phyloP scores from a whole-genome alignment of 306 rosid genomes.

The Sesbania bispinosa region DNA sequence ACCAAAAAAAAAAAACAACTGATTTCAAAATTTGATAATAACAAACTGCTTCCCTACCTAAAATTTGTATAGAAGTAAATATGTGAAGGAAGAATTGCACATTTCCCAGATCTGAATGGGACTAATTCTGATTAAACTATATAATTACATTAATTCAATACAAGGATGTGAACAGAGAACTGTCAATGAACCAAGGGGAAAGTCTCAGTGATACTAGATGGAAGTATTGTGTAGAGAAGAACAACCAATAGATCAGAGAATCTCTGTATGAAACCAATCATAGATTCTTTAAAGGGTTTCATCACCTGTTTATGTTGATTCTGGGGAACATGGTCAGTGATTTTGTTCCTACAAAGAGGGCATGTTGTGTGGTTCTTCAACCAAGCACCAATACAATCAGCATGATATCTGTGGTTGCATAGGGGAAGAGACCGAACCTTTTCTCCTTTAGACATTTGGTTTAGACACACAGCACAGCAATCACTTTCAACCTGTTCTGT shows the following conservation, averaged over 20 bases:
- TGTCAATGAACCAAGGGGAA: conserved; percentile 25
- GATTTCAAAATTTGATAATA: background rate
- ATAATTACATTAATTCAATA: background rate
- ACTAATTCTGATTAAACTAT: background rate
- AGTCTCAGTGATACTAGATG: conserved; percentile 12
- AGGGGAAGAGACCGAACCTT: background rate
- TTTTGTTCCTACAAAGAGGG: conserved; percentile 39
- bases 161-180: background rate
- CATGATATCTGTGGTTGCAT: conserved; percentile 24
- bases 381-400: conserved; percentile 26
- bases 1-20: too few relatives aligned
- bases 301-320: background rate
- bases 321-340: background rate
- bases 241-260: conserved; percentile 11
- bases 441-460: conserved; percentile 1
- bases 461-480: conserved; percentile 23
- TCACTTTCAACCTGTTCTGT: background rate
- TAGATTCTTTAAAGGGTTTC: background rate
- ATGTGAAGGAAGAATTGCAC: too few relatives aligned
- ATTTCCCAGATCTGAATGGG: too few relatives aligned
- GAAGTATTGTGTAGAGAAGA: conserved; percentile 14
- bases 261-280: conserved; percentile 5
- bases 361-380: conserved; percentile 25
- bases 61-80: too few relatives aligned
- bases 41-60: background rate